Evolutionary conservation across 2,329 filamentous ascomycete species (phyloP), one percentile per base, ranked within the genome.

Genomic region (Shiraia bambusicola): DNA sequence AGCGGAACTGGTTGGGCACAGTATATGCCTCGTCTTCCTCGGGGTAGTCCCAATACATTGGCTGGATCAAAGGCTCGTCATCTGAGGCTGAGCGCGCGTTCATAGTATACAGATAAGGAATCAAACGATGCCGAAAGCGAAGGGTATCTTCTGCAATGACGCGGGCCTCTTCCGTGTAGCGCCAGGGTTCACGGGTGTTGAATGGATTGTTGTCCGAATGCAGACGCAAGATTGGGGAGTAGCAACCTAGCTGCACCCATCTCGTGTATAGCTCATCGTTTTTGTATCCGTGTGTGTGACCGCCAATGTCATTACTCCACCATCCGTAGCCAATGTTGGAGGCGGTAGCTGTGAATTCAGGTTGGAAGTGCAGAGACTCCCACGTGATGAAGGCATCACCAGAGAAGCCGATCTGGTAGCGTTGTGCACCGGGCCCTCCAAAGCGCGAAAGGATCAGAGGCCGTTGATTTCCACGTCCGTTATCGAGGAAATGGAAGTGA

Each of bases 281-380:
- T 5, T 76, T 74, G 28, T 65, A 65, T 3, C 82, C 82, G 2
- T 64, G 58, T 52, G 79, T 77, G 56, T 85, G 82, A 0, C 82
- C 82, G n/a, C 82, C 82, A 19, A 85, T 82, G 49, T 85, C 82
- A 58, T 85, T 81, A 35, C 77, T 81, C 82, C 82, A 85, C 81
- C 81, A 84, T 2, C 81, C 82, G 48, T 81, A 85, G 0, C 82
- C 82, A 44, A 85, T 82, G 59, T 86, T 85, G 8, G 79, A 81
- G 0, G 82, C 79, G 0, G 79, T 83, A 3, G 80, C 78, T 0
- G 82, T 86, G 54, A 85, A 85, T 54, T 85, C 81, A 6, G 82
- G 81, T 58, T 85, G 82, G 63, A 84, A 85, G 11, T 73, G 61
- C 12, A 85, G 71, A 0, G 78, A 81, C 0, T 71, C 75, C 82